Conservation (phyloP, 1,139 yeast species). For the Suhomyces chickasaworum region DNA sequence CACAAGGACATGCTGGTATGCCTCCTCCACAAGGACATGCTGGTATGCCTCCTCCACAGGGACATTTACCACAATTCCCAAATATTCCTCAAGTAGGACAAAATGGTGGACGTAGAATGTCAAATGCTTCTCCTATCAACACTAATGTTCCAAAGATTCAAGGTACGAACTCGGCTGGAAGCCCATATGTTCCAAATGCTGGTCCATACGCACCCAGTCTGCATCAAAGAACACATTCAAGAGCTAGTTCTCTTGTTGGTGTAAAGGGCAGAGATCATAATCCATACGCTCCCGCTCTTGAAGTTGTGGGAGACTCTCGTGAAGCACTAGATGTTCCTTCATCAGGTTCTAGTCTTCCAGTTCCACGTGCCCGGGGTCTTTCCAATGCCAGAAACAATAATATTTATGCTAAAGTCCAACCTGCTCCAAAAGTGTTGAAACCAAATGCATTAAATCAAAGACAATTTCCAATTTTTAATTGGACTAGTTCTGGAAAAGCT, state of each 20-base stretch:
- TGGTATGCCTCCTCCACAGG: slow-evolving; percentile 9
- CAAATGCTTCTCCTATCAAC: slow-evolving; percentile 16
- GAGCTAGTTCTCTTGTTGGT: slow-evolving; percentile 46
- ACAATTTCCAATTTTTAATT: slow-evolving; percentile 79
- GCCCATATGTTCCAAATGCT: slow-evolving; percentile 50
- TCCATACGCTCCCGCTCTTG: slow-evolving; percentile 47
- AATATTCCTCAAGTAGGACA: slow-evolving; percentile 6
- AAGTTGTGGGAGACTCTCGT: slow-evolving; percentile 20
- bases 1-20: slow-evolving; percentile 5
- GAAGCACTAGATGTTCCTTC: slow-evolving; percentile 6
- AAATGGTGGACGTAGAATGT: slow-evolving; percentile 6
- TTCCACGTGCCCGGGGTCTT: slow-evolving; percentile 28
- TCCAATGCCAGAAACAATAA: slow-evolving; percentile 30
- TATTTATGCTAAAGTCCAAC: slow-evolving; percentile 25
- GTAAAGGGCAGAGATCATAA: slow-evolving; percentile 43
- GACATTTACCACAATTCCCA: slow-evolving; percentile 15
- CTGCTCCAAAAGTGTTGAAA: slow-evolving; percentile 31
- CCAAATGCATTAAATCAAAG: slow-evolving; percentile 46
- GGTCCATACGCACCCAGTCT: slow-evolving; percentile 51
- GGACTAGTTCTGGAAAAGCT: slow-evolving; percentile 52
- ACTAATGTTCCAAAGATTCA: slow-evolving; percentile 17
- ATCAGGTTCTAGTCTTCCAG: slow-evolving; percentile 1
- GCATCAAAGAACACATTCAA: slow-evolving; percentile 40
- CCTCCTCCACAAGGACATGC: slow-evolving; percentile 10
- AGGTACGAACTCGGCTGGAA: slow-evolving; percentile 27